A percentile compares a stretch with the other conserved stretches of the same genome.
Conservation (phyloP, 495 filamentous ascomycete genomes). For the Diplogelasinospora grovesii region DNA sequence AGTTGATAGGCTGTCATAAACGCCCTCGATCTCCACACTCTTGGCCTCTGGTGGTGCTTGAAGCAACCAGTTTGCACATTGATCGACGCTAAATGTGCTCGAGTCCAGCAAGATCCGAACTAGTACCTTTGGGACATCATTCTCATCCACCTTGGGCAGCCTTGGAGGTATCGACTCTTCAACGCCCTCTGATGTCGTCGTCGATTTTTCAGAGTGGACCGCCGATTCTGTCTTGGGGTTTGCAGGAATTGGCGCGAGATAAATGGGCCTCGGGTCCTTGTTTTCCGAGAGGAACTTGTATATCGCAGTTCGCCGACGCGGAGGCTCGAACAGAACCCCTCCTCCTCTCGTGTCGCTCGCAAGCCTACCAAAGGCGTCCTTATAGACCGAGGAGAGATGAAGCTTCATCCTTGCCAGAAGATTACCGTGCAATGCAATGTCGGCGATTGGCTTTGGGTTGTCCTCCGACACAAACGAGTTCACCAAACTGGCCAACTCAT, state of each 20-base stretch:
- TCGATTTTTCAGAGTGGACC: too few relatives aligned
- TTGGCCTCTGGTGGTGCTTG: background rate
- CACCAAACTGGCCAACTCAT: slow-evolving; percentile 1
- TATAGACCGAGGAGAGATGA: background rate
- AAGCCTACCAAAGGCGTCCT: background rate
- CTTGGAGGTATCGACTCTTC: too few relatives aligned
- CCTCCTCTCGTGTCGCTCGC: background rate
- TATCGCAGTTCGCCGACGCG: background rate
- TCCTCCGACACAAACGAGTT: background rate
- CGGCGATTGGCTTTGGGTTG: background rate
- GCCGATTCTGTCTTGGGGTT: too few relatives aligned
- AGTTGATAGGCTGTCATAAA: background rate
- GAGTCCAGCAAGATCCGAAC: background rate
- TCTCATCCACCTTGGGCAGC: too few relatives aligned
- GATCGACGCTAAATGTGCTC: background rate
- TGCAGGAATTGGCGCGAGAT: background rate
- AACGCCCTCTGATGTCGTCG: too few relatives aligned
- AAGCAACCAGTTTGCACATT: background rate
- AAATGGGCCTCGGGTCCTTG: background rate
- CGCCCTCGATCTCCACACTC: background rate
- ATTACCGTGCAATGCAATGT: slow-evolving; percentile 2
- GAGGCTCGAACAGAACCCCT: background rate
- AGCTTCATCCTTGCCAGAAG: background rate
- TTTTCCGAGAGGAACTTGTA: background rate
- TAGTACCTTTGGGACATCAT: background rate